These are phyloP conservation scores for Diplogelasinospora grovesii DNA, from an alignment of 495 filamentous ascomycete species.

Conservation along the genomic window DNA sequence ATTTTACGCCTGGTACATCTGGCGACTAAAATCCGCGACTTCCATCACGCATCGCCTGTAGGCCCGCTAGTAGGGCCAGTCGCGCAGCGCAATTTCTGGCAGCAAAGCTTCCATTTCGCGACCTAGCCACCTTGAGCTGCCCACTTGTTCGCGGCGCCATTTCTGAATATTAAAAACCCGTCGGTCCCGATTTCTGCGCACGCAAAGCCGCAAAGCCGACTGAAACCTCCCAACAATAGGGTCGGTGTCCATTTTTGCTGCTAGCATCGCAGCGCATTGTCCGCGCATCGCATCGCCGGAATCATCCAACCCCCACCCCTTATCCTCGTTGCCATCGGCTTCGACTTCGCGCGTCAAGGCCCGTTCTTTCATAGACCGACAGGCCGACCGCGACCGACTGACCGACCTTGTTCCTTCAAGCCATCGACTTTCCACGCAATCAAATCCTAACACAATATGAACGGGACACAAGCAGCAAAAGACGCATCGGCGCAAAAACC, in stretches of 20 bases:
- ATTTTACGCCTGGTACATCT: not conserved
- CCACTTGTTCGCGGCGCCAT: slow-evolving; percentile 9
- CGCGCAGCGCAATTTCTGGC: slow-evolving; percentile 13
- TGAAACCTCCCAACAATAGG: slow-evolving; percentile 3
- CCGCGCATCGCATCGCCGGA: not conserved
- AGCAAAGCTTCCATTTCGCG: slow-evolving; percentile 2
- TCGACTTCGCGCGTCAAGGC: not conserved
- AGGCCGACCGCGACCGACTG: no score
- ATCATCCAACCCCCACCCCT: not conserved
- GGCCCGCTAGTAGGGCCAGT: slow-evolving; percentile 5
- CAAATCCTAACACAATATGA: no score
- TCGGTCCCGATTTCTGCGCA: no score
- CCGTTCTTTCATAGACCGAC: slow-evolving; percentile 6
- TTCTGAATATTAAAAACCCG: no score
- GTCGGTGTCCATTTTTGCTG: no score
- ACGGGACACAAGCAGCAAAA: slow-evolving; percentile 25
- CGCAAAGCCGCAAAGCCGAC: no score
- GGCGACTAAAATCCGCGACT: slow-evolving; percentile 10
- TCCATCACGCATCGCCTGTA: slow-evolving; percentile 7
- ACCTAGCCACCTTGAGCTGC: slow-evolving; percentile 11
- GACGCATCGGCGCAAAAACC: slow-evolving; percentile 21
- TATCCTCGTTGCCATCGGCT: not conserved
- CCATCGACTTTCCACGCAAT: not conserved
- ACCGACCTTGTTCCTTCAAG: not conserved
- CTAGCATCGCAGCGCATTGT: not conserved